Base-by-base conservation (phyloP, 805 yeast genomes). In the Candida andamanensis region DNA sequence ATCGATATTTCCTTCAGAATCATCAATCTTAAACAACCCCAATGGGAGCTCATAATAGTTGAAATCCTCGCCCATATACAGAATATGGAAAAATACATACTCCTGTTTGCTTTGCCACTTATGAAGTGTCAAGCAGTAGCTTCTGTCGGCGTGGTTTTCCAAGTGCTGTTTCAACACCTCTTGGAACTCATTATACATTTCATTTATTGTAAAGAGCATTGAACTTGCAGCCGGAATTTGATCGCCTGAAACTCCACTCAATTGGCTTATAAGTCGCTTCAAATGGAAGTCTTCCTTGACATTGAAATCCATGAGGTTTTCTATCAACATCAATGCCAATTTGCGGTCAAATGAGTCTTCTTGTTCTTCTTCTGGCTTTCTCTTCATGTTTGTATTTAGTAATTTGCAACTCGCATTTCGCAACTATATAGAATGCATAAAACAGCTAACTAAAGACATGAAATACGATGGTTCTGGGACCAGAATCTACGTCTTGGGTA, bases 331-430 rank as follows among this genome's bases (percentile, higher is more conserved):
- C 6, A 43, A 30, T 4, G 47, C 33, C 9, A 50, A 26, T 15
- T 38, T 29, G n/a, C 32, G 26, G 10, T 11, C 18, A 16, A 24
- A 27, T 8, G 9, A n/a, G 14, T 19, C 22, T 8, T 19, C 22
- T 19, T 19, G 22, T 8, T 19, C 11, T 62, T 48, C 50, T 70
- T 72, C 51, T 78, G 73, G 28, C 75, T 19, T 19, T 19, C 22
- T 19, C 22, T 19, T 19, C 22, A 19, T 19, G 11, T 8, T 19
- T 8, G 8, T 19, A 8, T 19, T 19, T 19, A n/a, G n/a, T n/a
- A n/a, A n/a, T n/a, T n/a, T n/a, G n/a, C n/a, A n/a, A n/a, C n/a
- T n/a, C n/a, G n/a, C n/a, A n/a, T n/a, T n/a, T n/a, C n/a, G n/a
- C n/a, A n/a, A n/a, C n/a, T n/a, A n/a, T n/a, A n/a, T n/a, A n/a